Percentiles rank a stretch among this genome's conserved stretches.
These are phyloP conservation scores for Lactuca sativa DNA, from an alignment of 129 eudicot genomes.

Conservation along the genomic window DNA sequence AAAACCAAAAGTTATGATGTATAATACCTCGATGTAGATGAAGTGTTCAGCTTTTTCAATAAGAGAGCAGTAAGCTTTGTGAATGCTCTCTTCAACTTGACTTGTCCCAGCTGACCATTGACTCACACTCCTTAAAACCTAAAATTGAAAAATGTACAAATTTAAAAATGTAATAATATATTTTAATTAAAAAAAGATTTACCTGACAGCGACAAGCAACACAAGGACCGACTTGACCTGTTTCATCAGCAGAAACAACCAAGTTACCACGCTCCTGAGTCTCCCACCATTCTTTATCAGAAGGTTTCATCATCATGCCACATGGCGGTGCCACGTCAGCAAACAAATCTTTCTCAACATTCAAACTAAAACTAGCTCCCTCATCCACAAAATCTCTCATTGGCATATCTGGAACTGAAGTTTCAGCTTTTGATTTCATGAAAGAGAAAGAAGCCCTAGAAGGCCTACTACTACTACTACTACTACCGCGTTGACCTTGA, in stretches of 20 bases:
- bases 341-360: conserved; percentile 26
- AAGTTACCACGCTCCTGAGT: conserved; percentile 85
- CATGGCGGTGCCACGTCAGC: conserved; percentile 35
- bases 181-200: not conserved
- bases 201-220: conserved; percentile 97
- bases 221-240: conserved; percentile 95
- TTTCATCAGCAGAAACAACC: conserved; percentile 76
- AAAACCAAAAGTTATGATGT: not conserved
- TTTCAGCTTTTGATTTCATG: conserved; percentile 59
- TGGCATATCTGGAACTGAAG: conserved; percentile 65
- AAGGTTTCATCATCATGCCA: conserved; percentile 45
- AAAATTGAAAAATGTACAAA: conserved; percentile 9
- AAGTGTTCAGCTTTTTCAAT: conserved; percentile 96
- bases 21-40: conserved; percentile 90
- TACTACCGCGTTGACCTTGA: not conserved
- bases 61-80: conserved; percentile 90
- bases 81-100: conserved; percentile 96
- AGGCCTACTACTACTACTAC: conserved; percentile 36
- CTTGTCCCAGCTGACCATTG: conserved; percentile 99
- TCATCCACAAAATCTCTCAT: conserved; percentile 96
- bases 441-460: conserved; percentile 65
- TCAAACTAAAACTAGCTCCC: conserved; percentile 30
- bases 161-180: not conserved
- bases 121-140: conserved; percentile 92
- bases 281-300: conserved; percentile 94